Evolutionary conservation across 306 rosid genomes (phyloP).

Genomic region (Glycine latifolia): DNA sequence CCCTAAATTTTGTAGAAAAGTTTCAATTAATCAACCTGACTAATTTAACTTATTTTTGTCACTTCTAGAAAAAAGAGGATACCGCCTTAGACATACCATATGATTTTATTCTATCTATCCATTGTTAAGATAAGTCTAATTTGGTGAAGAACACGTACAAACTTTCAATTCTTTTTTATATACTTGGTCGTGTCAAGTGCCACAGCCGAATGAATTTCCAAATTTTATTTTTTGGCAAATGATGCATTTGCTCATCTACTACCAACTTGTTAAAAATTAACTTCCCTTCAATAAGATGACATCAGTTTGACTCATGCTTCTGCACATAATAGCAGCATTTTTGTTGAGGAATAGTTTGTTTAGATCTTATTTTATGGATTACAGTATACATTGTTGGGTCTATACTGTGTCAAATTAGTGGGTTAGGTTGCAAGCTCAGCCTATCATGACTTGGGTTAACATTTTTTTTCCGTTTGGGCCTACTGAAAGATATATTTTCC

Average conservation of each 20-base stretch:
- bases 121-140: not conserved
- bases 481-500: not conserved
- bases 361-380: not conserved
- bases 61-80: not conserved
- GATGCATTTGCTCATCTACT: not conserved
- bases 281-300: not conserved
- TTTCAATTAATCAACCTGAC: too few species aligned
- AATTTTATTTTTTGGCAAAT: not conserved
- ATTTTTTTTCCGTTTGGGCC: not conserved
- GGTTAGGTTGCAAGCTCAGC: not conserved
- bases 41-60: not conserved
- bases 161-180: not conserved
- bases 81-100: not conserved
- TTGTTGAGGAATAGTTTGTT: not conserved
- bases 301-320: not conserved
- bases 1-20: too few species aligned
- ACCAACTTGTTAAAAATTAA: not conserved
- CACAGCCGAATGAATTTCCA: not conserved
- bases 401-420: not conserved
- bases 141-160: not conserved
- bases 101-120: not conserved
- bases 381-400: not conserved
- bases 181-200: not conserved
- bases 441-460: not conserved
- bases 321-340: not conserved